Base-by-base conservation (phyloP, 2,329 filamentous ascomycete species). In the Trichoderma gracile region DNA sequence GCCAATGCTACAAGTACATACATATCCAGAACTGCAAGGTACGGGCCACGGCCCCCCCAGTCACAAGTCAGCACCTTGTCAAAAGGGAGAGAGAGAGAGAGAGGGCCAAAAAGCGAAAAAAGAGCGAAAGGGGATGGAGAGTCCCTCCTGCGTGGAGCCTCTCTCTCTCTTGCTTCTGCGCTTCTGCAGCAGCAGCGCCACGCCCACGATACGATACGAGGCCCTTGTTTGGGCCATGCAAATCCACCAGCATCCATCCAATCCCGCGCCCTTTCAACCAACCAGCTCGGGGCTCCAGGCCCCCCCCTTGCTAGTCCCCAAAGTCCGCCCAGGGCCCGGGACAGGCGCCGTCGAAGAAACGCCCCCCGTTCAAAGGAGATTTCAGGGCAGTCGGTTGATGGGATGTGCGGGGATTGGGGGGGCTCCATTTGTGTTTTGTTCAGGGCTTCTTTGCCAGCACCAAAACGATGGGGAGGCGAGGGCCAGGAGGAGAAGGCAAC, bases 151-250 rank as follows among this genome's bases (percentile, higher is more conserved):
- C 57, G 47, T 60, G 47, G 57, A 52, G 57, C 50, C 57, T 19
- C 56, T 47, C n/a, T 38, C 17, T 5, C 27, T 30, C 27, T 30
- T 7, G 5, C 27, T 30, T 7, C 8, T 7, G 0, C 5, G 10
- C 33, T n/a, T 25, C 54, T 19, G 40, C 17, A 21, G 40, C 45
- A 19, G 43, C 17, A 8, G 55, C 33, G 9, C 38, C 43, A 47
- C 23, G 42, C 43, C 58, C 23, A 25, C 25, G 25, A 25, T 25
- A 52, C 49, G 58, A 62, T 62, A 62, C 58, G 58, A 62, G 58
- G 46, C n/a, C 17, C 38, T 30, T 43, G n/a, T 6, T 8, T 10
- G 12, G n/a, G n/a, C n/a, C n/a, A 23, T 14, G 43, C 17, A 25
- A 43, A 25, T 25, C 25, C 25, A 25, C 5, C 25, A 3, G 25